Evolutionary conservation across 352 stramenopile species (phyloP).

Genomic region (Pythium monospermum): DNA sequence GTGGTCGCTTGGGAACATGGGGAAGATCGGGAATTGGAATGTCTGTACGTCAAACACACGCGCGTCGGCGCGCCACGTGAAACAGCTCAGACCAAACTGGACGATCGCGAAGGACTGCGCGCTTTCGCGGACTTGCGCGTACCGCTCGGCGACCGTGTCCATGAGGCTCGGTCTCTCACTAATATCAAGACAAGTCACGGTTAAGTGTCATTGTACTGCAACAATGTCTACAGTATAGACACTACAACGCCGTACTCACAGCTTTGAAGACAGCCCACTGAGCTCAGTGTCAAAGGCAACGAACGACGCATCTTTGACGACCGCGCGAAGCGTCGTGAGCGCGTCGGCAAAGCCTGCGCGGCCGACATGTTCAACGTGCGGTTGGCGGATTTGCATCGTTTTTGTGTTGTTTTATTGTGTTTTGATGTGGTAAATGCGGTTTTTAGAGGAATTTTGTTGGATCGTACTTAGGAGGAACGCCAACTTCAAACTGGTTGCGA

Average conservation of each 20-base stretch:
- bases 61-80: constrained; percentile 41
- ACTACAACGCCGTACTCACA: constrained; percentile 40
- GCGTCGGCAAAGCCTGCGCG: constrained; percentile 6
- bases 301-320: constrained; percentile 36
- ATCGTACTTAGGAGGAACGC: not conserved
- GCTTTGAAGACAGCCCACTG: constrained; percentile 55
- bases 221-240: constrained; percentile 6
- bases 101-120: constrained; percentile 62
- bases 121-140: constrained; percentile 47
- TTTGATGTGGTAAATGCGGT: too few relatives aligned
- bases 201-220: not conserved
- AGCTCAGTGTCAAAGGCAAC: constrained; percentile 77
- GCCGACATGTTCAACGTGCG: constrained; percentile 13
- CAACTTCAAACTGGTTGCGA: constrained; percentile 3
- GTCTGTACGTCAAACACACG: constrained; percentile 48
- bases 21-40: constrained; percentile 78
- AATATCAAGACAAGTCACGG: not conserved
- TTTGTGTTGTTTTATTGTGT: too few relatives aligned
- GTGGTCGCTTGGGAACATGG: constrained; percentile 28
- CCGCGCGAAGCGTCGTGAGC: constrained; percentile 4
- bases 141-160: constrained; percentile 67
- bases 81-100: constrained; percentile 70
- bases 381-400: too few relatives aligned
- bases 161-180: constrained; percentile 57
- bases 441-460: not conserved